Percentiles rank a stretch among this genome's conserved stretches.
Evolutionary conservation across 129 eudicot species (phyloP).

Genomic region (Saussurea involucrata): DNA sequence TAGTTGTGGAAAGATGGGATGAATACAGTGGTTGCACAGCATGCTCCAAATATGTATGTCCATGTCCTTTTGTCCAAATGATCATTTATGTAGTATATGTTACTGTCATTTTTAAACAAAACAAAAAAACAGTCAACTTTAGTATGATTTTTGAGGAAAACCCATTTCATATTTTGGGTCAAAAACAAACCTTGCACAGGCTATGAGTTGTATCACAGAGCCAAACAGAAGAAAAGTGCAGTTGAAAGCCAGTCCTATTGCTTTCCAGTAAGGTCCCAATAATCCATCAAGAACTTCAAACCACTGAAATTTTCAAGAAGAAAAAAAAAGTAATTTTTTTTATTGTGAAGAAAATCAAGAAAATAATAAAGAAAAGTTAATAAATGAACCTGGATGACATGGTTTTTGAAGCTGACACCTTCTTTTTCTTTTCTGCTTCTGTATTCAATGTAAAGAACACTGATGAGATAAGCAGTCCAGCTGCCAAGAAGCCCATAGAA

Average conservation of each 20-base stretch:
- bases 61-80: constrained; percentile 85
- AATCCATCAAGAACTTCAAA: constrained; percentile 92
- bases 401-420: constrained; percentile 65
- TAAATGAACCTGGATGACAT: constrained; percentile 67
- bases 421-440: constrained; percentile 70
- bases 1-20: constrained; percentile 93
- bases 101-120: constrained; percentile 40
- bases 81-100: constrained; percentile 88
- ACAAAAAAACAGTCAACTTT: constrained; percentile 11
- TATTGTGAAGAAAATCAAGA: too few species aligned
- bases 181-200: constrained; percentile 77
- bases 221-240: constrained; percentile 89
- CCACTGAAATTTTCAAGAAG: constrained; percentile 40
- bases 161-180: constrained; percentile 6
- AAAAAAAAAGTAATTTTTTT: background rate
- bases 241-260: constrained; percentile 69
- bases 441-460: constrained; percentile 76
- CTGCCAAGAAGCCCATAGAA: constrained; percentile 85
- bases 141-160: background rate
- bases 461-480: constrained; percentile 90
- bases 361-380: background rate
- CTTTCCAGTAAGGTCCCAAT: constrained; percentile 79
- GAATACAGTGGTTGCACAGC: constrained; percentile 92
- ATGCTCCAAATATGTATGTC: constrained; percentile 94
- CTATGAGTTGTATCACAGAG: constrained; percentile 81